These are phyloP conservation scores for Aspergillus novoparasiticus DNA, from an alignment of 2,329 filamentous ascomycete genomes.

Conservation along the genomic window DNA sequence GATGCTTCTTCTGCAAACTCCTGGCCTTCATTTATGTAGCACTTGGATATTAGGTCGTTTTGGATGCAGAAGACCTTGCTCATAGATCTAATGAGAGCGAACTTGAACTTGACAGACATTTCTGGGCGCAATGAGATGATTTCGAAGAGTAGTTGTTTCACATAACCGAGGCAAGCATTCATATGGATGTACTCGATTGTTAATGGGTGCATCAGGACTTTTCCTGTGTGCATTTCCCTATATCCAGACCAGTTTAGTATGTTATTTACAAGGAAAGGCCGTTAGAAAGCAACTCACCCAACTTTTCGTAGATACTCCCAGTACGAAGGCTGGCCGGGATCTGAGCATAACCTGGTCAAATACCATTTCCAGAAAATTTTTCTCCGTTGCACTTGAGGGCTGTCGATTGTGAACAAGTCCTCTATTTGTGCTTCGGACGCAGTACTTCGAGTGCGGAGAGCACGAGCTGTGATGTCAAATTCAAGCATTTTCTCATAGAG, in stretches of 20 bases:
- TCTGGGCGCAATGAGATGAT: slow-evolving; percentile 12
- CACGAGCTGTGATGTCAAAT: slow-evolving; percentile 17
- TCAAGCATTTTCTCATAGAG: slow-evolving; percentile 18
- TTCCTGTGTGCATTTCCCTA: slow-evolving; percentile 16
- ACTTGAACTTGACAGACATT: slow-evolving; percentile 13
- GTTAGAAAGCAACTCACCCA: slow-evolving; percentile 9
- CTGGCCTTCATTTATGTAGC: slow-evolving; percentile 13
- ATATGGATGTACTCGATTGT: slow-evolving; percentile 18
- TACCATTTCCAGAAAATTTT: slow-evolving; percentile 21
- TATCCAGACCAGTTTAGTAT: background rate
- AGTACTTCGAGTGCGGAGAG: slow-evolving; percentile 12
- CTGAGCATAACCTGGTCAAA: slow-evolving; percentile 14
- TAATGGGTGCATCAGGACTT: slow-evolving; percentile 14
- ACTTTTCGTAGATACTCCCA: slow-evolving; percentile 17
- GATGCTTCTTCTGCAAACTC: background rate
- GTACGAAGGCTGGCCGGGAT: slow-evolving; percentile 12
- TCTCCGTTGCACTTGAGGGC: slow-evolving; percentile 16
- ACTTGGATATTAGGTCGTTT: slow-evolving; percentile 15
- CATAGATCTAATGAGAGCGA: slow-evolving; percentile 11
- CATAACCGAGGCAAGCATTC: slow-evolving; percentile 15
- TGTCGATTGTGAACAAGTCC: slow-evolving; percentile 15
- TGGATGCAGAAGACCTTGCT: slow-evolving; percentile 17
- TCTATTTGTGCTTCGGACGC: slow-evolving; percentile 10
- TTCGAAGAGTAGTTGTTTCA: slow-evolving; percentile 11
- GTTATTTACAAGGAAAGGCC: background rate